Base-by-base conservation (phyloP, 2,329 filamentous ascomycete genomes). In the Ascochyta rabiei region DNA sequence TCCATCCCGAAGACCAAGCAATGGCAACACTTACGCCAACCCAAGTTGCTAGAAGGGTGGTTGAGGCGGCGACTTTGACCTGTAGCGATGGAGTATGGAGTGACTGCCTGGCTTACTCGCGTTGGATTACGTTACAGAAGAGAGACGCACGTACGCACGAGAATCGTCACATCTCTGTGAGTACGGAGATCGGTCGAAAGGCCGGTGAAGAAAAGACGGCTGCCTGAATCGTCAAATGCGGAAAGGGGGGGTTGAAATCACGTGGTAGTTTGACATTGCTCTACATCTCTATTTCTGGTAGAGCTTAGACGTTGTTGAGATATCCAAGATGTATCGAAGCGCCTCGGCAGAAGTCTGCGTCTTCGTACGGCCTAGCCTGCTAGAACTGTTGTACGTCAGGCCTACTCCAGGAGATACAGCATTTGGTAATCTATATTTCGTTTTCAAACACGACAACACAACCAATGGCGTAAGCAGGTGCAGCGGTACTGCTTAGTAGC, bases 401-500 rank as follows among this genome's bases (percentile, higher is more conserved):
- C 6, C 6, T 13, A 34, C 8, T 34, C 15, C 31, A 16, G 15
- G 31, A 34, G 6, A 34, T 2, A n/a, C 31, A 48, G 21, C 37
- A 31, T 18, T 37, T 18, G 37, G 31, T 40, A 19, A 13, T 19
- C 8, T 19, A 28, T 44, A 18, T 9, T 23, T 38, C 13, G 10
- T 7, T 10, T 10, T 38, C 23, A 13, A 9, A 16, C 16, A 16
- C 3, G 9, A 23, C 41, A 37, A 4, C 16, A 28, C 21, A 54
- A 21, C 16, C 15, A 16, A 24, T 5, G 24, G n/a, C 18, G 23
- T 6, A 39, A 23, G 6, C 4, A 38, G 4, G 1, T 18, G 8
- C 3, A 28, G 18, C 15, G 1, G 18, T 16, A 8, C n/a, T 21
- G 18, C 39, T 51, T 50, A 66, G 40, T 66, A 66, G 41, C 43